Conservation (phyloP, 768 basidiomycete species). For the Trametes gibbosa region DNA sequence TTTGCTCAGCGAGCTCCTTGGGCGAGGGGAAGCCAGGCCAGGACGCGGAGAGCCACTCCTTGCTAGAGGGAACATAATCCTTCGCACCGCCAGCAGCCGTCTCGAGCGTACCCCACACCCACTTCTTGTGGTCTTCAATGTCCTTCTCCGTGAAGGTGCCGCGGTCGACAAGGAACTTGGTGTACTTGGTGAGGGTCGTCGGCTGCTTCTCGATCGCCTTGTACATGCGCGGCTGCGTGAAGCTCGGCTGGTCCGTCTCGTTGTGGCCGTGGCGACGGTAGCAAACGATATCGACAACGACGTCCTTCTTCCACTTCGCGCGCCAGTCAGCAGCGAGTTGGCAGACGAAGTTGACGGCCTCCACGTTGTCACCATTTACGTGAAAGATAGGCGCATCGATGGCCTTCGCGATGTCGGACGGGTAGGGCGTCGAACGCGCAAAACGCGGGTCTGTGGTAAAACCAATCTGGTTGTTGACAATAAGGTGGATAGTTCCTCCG, state of each 20-base stretch:
- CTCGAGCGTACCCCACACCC: constrained; percentile 99
- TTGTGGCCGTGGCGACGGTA: constrained; percentile 99
- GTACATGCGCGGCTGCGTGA: constrained; percentile 99
- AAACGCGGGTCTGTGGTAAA: constrained; percentile 99
- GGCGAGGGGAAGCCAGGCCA: constrained; percentile 99
- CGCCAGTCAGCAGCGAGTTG: constrained; percentile 98
- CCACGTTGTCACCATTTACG: constrained; percentile 97
- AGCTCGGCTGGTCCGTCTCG: constrained; percentile 97
- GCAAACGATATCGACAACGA: constrained; percentile 97
- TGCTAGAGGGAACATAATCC: constrained; percentile 91
- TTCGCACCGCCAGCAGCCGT: constrained; percentile 91
- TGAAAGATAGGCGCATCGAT: constrained; percentile 99
- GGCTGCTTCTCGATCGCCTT: constrained; percentile 93
- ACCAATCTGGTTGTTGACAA: constrained; percentile 99
- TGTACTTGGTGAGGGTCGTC: constrained; percentile 88
- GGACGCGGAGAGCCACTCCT: constrained; percentile 96
- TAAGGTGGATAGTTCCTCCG: constrained; percentile 96
- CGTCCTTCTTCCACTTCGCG: constrained; percentile 98
- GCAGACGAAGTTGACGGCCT: constrained; percentile 98
- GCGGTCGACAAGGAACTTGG: constrained; percentile 85
- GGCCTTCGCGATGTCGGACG: constrained; percentile 96
- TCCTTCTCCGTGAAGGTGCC: constrained; percentile 95
- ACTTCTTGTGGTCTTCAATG: constrained; percentile 97
- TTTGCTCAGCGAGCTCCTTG: constrained; percentile 88
- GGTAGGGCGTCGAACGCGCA: constrained; percentile 95